phyloP scores from a whole-genome alignment of 441 rosid species.

The Arabidopsis hybrid region DNA sequence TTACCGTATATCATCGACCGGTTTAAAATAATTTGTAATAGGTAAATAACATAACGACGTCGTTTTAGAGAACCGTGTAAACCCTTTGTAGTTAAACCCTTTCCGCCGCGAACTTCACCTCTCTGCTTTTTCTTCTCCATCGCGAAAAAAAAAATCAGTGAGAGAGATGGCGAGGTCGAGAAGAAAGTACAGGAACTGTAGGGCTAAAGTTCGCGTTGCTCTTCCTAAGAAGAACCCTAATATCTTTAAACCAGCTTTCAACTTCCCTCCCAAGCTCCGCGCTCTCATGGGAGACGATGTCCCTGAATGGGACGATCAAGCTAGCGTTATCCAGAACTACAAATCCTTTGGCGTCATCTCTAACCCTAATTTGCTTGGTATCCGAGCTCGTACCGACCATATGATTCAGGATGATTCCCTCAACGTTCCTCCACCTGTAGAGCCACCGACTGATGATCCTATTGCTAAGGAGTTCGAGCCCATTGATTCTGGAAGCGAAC shows the following conservation, averaged over 20 bases:
- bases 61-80: constrained; percentile 21
- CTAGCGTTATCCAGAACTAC: constrained; percentile 84
- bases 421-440: constrained; percentile 64
- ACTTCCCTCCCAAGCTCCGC: constrained; percentile 84
- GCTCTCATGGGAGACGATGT: constrained; percentile 55
- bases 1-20: too few species aligned
- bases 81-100: constrained; percentile 12
- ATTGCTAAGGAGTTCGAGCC: constrained; percentile 56
- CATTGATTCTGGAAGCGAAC: constrained; percentile 84
- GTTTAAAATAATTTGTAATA: too few species aligned
- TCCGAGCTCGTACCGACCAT: constrained; percentile 74
- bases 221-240: constrained; percentile 76
- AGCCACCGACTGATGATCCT: constrained; percentile 48
- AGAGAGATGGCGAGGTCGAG: constrained; percentile 76
- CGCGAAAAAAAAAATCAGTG: neutral
- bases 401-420: constrained; percentile 69
- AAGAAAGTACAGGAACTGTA: constrained; percentile 74
- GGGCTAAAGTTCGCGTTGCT: constrained; percentile 75
- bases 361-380: constrained; percentile 84
- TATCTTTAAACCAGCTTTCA: constrained; percentile 72
- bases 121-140: constrained; percentile 3
- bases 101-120: constrained; percentile 29
- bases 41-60: neutral
- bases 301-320: constrained; percentile 82
- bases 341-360: constrained; percentile 87